These are phyloP conservation scores for Quercus variabilis DNA, from an alignment of 306 rosid species.

Conservation along the genomic window DNA sequence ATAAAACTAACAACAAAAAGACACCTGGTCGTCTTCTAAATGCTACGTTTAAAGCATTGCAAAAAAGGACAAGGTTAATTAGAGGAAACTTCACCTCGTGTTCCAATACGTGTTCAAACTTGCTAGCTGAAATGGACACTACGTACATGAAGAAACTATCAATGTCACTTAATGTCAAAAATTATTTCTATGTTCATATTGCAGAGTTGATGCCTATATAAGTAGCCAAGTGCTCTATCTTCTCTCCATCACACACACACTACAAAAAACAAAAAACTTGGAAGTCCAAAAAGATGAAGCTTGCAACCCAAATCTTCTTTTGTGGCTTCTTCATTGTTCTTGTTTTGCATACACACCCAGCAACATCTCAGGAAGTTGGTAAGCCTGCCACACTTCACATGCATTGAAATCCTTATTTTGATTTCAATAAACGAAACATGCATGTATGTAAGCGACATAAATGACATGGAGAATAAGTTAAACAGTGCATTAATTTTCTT, in stretches of 20 bases:
- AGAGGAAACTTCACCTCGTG: neutral
- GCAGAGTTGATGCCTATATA: neutral
- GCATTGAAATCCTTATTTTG: neutral
- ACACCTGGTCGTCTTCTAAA: neutral
- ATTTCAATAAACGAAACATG: neutral
- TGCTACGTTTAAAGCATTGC: neutral
- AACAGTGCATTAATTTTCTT: neutral
- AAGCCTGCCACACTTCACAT: neutral
- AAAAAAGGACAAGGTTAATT: neutral
- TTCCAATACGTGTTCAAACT: neutral
- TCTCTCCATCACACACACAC: neutral
- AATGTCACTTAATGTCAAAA: neutral
- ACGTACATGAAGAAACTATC: neutral
- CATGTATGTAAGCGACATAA: neutral
- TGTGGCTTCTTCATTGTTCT: constrained; percentile 29
- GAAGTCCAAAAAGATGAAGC: constrained; percentile 25
- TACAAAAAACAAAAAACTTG: neutral
- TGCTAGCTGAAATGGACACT: neutral
- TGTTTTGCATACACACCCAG: constrained; percentile 23
- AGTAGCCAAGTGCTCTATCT: neutral
- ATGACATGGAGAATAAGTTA: neutral
- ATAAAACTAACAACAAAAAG: neutral
- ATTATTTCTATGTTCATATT: neutral
- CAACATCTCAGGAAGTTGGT: constrained; percentile 55
- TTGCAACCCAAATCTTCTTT: constrained; percentile 8